Percentiles rank a stretch among this genome's conserved stretches.
Conservation (phyloP, 306 rosid species). For the Lathyrus tuberosus region DNA sequence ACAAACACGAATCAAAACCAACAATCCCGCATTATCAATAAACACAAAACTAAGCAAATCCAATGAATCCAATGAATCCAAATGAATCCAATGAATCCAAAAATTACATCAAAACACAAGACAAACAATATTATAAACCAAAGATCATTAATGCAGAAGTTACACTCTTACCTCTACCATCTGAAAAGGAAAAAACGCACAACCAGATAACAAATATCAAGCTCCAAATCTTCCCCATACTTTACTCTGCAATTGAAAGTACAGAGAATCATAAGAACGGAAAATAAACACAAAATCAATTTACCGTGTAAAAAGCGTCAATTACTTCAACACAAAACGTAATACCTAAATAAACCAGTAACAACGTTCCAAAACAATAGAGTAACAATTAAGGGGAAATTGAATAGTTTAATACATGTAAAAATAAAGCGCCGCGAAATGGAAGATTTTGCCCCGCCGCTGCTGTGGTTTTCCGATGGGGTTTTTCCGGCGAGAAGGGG, state of each 20-base stretch:
- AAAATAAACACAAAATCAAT: background rate
- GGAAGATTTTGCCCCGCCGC: background rate
- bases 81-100: conserved; percentile 11
- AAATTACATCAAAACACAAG: background rate
- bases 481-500: background rate
- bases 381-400: conserved; percentile 30
- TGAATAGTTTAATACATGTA: background rate
- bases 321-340: conserved; percentile 8
- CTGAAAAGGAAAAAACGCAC: conserved; percentile 48
- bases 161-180: conserved; percentile 60
- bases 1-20: background rate
- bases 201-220: conserved; percentile 46
- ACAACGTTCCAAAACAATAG: no score
- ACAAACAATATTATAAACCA: background rate
- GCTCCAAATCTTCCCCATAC: conserved; percentile 60
- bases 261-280: background rate
- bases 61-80: background rate
- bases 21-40: background rate
- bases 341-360: background rate
- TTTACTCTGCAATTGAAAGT: conserved; percentile 39
- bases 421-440: background rate
- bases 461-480: conserved; percentile 20
- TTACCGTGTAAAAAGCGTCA: background rate
- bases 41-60: conserved; percentile 2
- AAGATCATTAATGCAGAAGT: conserved; percentile 15